These are phyloP conservation scores for Bretziella fagacearum DNA, from an alignment of 2,329 filamentous ascomycete genomes.

Conservation along the genomic window DNA sequence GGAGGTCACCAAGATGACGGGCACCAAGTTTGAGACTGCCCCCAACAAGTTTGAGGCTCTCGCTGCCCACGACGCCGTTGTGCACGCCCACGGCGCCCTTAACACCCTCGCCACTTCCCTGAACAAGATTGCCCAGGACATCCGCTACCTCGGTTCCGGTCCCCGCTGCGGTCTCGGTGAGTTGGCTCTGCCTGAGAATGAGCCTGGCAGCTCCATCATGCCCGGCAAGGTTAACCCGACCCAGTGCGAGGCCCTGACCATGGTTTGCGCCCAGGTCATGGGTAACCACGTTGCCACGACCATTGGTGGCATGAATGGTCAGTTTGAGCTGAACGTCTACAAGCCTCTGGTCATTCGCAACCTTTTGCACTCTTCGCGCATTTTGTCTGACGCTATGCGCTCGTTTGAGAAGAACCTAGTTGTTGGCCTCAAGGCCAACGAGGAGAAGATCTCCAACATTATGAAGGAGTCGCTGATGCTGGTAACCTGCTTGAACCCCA, in stretches of 20 bases:
- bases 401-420: conserved; percentile 93
- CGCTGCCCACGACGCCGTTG: conserved; percentile 86
- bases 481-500: conserved; percentile 91
- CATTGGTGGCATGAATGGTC: conserved; percentile 89
- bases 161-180: conserved; percentile 92
- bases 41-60: conserved; percentile 99
- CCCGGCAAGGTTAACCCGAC: conserved; percentile 99
- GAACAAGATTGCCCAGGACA: conserved; percentile 96
- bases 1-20: conserved; percentile 84
- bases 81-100: conserved; percentile 81
- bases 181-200: conserved; percentile 87
- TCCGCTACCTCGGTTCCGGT: conserved; percentile 89
- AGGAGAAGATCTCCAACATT: conserved; percentile 75
- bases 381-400: conserved; percentile 81
- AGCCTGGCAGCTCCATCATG: conserved; percentile 97
- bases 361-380: conserved; percentile 75
- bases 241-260: conserved; percentile 92
- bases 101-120: conserved; percentile 86
- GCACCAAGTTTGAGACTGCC: conserved; percentile 83
- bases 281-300: conserved; percentile 90
- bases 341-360: conserved; percentile 95
- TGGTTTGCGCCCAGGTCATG: conserved; percentile 96
- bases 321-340: conserved; percentile 98
- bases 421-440: conserved; percentile 74
- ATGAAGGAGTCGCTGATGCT: conserved; percentile 98